phyloP scores from a whole-genome alignment of 2,329 filamentous ascomycete species.

The Penicillium sp. region DNA sequence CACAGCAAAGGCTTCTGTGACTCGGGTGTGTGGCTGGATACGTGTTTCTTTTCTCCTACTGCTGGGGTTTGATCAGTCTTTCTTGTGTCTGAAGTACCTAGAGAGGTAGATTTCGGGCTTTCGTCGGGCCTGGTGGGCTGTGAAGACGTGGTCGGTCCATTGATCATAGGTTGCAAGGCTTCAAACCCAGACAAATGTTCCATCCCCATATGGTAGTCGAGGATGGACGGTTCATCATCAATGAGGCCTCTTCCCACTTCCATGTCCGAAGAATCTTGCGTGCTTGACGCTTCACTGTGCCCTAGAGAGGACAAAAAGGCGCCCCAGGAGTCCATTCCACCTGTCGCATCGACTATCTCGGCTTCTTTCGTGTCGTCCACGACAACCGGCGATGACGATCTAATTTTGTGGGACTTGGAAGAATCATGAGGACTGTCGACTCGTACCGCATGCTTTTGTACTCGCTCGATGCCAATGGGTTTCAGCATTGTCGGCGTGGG shows the following conservation, averaged over 20 bases:
- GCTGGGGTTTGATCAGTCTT: background rate
- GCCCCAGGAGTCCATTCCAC: background rate
- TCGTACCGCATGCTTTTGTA: background rate
- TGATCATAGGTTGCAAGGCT: constrained; percentile 5
- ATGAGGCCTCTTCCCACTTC: constrained; percentile 3
- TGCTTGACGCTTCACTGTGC: background rate
- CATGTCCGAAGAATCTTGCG: background rate
- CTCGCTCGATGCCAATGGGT: background rate
- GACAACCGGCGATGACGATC: background rate
- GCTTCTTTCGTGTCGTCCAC: background rate
- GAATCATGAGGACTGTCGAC: background rate
- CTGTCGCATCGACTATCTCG: background rate
- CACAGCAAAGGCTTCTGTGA: constrained; percentile 20
- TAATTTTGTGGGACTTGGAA: background rate
- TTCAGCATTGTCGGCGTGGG: background rate
- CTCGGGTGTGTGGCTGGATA: constrained; percentile 16
- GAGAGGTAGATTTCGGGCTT: constrained; percentile 1
- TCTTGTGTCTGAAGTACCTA: background rate
- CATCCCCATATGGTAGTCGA: constrained; percentile 12
- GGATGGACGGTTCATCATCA: constrained; percentile 1
- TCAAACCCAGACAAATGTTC: constrained; percentile 9
- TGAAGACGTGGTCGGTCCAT: background rate
- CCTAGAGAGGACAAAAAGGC: background rate
- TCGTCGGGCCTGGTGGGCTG: background rate
- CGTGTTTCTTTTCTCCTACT: background rate